Evolutionary conservation across 2,329 filamentous ascomycete species (phyloP), one percentile per base, ranked within the genome.

Genomic region (Celoporthe dispersa): DNA sequence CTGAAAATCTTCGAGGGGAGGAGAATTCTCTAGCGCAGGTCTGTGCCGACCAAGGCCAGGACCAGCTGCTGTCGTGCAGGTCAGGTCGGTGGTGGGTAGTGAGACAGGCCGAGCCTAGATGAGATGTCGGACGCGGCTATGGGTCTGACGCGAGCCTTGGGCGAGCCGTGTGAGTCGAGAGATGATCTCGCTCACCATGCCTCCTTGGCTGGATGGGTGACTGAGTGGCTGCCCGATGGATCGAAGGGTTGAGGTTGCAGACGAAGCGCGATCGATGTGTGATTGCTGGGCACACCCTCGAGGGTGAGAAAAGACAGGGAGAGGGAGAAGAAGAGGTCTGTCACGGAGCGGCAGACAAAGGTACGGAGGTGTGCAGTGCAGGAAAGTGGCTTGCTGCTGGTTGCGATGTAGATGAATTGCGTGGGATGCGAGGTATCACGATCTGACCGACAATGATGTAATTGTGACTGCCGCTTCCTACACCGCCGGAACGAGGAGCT

Each of bases 401-500:
- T 7, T 44, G 59, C 35, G 68, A 39, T 41, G 33, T 48, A 25
- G 44, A 51, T 37, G 12, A 41, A 41, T 41, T 41, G 57, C 39
- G 60, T 19, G 37, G 25, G 44, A 55, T 39, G 62, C 55, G 57
- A 65, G 31, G 44, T 41, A 28, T 61, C 64, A 28, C 51, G 63
- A 28, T 59, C 60, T 41, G 63, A 25, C 41, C 37, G 62, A 33
- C 51, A 57, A 60, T 68, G 69, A 68, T 71, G 66, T 69, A 67
- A 63, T 57, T 66, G 2, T 41, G 31, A 14, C 14, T 31, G 59
- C 62, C 44, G 62, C 66, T 59, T 44, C 44, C 65, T 65, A 70
- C 70, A 71, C 70, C 70, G 70, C 70, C 64, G 68, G 62, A 71
- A 48, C 22, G 59, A 60, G 57, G 63, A 55, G 37, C 60, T 19